phyloP scores from a whole-genome alignment of 1,284 basidiomycete genomes.

The Tilletia setariae region DNA sequence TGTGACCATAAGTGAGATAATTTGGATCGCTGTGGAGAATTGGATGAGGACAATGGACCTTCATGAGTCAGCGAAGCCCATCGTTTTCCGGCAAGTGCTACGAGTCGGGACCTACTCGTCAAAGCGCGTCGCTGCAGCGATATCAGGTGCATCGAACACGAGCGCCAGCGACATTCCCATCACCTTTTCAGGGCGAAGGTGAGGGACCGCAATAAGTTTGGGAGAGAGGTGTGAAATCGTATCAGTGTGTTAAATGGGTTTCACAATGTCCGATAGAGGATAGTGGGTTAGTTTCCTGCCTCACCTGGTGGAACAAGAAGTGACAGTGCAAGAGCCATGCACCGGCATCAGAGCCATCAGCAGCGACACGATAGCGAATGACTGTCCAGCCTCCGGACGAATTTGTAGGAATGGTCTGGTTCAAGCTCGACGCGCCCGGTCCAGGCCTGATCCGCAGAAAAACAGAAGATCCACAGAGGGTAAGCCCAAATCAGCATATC shows the following conservation, averaged over 20 bases:
- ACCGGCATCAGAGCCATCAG: constrained; percentile 18
- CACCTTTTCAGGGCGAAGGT: background rate
- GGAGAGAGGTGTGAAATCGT: background rate
- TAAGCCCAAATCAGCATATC: no score
- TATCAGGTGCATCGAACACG: constrained; percentile 23
- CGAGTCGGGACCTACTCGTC: constrained; percentile 10
- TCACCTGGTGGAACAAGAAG: constrained; percentile 23
- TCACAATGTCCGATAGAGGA: background rate
- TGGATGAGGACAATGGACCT: background rate
- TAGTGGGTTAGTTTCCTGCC: no score
- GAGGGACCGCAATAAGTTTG: background rate
- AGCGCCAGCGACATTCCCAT: constrained; percentile 42
- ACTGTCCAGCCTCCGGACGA: constrained; percentile 35
- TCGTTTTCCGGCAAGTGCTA: background rate
- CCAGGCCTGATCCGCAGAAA: constrained; percentile 13
- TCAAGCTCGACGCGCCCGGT: constrained; percentile 29
- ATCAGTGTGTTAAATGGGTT: background rate
- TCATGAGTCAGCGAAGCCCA: background rate
- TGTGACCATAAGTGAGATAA: constrained; percentile 1
- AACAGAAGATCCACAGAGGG: background rate
- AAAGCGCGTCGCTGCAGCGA: constrained; percentile 6
- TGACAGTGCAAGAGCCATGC: constrained; percentile 38
- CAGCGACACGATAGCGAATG: constrained; percentile 30
- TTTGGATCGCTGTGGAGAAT: constrained; percentile 5
- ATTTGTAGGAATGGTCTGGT: constrained; percentile 19